Base-by-base conservation (phyloP, 768 basidiomycete species). In the Russula virescens region DNA sequence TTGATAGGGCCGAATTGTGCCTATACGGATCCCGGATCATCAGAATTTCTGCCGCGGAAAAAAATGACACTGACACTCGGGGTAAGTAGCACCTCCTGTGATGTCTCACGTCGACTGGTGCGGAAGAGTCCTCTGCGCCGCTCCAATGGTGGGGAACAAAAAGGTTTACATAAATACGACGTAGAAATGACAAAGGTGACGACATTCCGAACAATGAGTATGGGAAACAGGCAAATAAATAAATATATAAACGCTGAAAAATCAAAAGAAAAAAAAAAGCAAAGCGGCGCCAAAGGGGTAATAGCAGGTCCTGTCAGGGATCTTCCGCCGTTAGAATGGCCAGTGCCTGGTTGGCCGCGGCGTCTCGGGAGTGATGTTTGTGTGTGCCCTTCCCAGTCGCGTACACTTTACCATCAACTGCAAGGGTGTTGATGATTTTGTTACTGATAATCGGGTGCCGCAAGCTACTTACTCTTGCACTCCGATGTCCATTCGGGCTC, bases 401-500 rank as follows among this genome's bases (percentile, higher is more conserved):
- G 16, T 66, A 28, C 2, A 21, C 67, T 25, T 25, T n/a, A 42
- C 59, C 55, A 16, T 68, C 65, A n/a, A 68, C 67, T 68, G 40
- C n/a, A 58, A 14, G 52, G 40, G 28, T 34, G 11, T 42, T 55
- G 21, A 49, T n/a, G 45, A 56, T 8, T 8, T 4, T 28, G 23
- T 25, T 57, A 43, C 35, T 23, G 19, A 48, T 19, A 14, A 31
- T 34, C 19, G 26, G 34, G 54, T 48, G 25, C 21, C 35, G 58
- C 19, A 55, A 51, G 21, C 25, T 60, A 55, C 67, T 25, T 42
- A 86, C 86, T 75, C 73, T 82, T 85, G 72, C 83, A 87, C 23
- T 77, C 70, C n/a, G 76, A 71, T 11, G 76, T 82, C 86, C 86
- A 88, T 23, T 69, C 59, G 34, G 74, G 66, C 13, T 74, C 72